Conservation (phyloP, 345 rosid species). For the Hibiscus tridactylites region DNA sequence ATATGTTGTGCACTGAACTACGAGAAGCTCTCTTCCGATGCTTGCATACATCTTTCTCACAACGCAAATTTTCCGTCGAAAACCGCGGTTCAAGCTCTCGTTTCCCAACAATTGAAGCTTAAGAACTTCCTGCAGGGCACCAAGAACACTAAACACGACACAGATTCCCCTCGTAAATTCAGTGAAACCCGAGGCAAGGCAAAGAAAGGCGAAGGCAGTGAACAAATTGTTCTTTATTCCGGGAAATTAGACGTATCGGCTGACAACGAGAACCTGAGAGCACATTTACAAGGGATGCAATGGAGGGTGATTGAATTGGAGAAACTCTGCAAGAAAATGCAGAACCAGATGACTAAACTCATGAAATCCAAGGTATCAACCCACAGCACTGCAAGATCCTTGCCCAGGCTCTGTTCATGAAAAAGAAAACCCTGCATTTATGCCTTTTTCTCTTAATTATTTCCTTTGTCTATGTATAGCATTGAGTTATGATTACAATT, state of each 20-base stretch:
- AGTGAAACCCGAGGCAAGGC: constrained; percentile 15
- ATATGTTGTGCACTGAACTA: constrained; percentile 48
- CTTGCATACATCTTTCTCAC: constrained; percentile 48
- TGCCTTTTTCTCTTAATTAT: not conserved
- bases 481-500: constrained; percentile 6
- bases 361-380: constrained; percentile 50
- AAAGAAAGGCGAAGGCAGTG: constrained; percentile 16
- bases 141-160: constrained; percentile 4
- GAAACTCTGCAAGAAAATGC: constrained; percentile 77
- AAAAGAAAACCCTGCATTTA: constrained; percentile 4
- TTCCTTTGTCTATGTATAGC: constrained; percentile 21
- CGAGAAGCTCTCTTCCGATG: constrained; percentile 58
- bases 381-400: constrained; percentile 43
- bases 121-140: constrained; percentile 34
- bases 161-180: constrained; percentile 22
- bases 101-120: constrained; percentile 38
- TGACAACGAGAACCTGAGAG: constrained; percentile 45
- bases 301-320: constrained; percentile 79
- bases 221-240: constrained; percentile 36
- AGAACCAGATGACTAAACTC: constrained; percentile 66
- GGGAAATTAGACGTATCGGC: constrained; percentile 38
- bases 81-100: constrained; percentile 32
- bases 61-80: constrained; percentile 54
- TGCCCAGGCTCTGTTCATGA: constrained; percentile 86
- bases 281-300: constrained; percentile 74